These are phyloP conservation scores for Parasarocladium wereldwijsianum DNA, from an alignment of 2,329 filamentous ascomycete species.

Conservation along the genomic window DNA sequence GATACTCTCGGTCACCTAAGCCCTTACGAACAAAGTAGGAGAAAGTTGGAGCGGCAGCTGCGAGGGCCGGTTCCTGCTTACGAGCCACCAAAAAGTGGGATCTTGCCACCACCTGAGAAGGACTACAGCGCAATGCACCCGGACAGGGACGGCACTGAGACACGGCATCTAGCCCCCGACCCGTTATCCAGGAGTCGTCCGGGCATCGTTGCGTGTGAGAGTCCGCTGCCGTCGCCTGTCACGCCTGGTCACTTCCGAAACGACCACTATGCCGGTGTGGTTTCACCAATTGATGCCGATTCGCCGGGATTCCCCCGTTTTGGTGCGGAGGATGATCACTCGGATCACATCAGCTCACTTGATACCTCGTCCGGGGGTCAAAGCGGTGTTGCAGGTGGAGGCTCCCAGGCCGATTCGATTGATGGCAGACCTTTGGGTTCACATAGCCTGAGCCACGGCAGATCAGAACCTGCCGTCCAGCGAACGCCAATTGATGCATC, in stretches of 20 bases:
- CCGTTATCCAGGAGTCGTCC: no score
- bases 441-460: no score
- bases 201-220: no score
- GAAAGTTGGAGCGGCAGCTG: slow-evolving; percentile 35
- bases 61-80: slow-evolving; percentile 35
- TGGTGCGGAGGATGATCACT: slow-evolving; percentile 1
- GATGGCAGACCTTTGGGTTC: no score
- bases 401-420: slow-evolving; percentile 17
- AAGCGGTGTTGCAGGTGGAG: slow-evolving; percentile 10
- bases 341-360: neutral
- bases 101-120: slow-evolving; percentile 16
- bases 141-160: no score
- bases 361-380: slow-evolving; percentile 1
- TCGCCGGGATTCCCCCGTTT: neutral
- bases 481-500: slow-evolving; percentile 35
- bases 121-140: slow-evolving; percentile 4
- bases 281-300: neutral
- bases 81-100: slow-evolving; percentile 21
- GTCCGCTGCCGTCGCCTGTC: no score
- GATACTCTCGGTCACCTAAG: slow-evolving; percentile 24
- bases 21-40: slow-evolving; percentile 34
- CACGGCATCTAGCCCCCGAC: no score
- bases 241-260: no score
- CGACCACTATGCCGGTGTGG: no score
- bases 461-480: slow-evolving; percentile 18